Evolutionary conservation across 2,329 filamentous ascomycete species (phyloP).

Genomic region (Daldinia sp.): DNA sequence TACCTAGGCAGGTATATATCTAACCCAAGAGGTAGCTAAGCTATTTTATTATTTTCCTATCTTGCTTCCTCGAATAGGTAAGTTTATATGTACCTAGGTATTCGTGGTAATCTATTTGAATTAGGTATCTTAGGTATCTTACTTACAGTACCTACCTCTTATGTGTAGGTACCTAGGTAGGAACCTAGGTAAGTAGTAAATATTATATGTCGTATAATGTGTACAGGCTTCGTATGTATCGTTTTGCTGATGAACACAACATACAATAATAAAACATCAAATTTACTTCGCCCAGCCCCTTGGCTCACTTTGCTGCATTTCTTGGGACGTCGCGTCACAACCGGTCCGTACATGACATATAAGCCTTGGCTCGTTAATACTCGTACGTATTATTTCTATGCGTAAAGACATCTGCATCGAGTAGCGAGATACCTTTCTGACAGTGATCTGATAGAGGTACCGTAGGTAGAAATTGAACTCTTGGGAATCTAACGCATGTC

Average conservation of each 20-base stretch:
- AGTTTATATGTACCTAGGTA: too few relatives aligned
- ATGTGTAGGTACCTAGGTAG: too few relatives aligned
- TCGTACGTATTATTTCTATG: slow-evolving; percentile 10
- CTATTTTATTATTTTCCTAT: too few relatives aligned
- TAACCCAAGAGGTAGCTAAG: too few relatives aligned
- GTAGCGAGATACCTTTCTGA: slow-evolving; percentile 6
- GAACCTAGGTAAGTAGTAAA: too few relatives aligned
- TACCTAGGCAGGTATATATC: not conserved
- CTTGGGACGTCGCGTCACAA: slow-evolving; percentile 27
- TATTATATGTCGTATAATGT: too few relatives aligned
- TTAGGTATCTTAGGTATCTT: not conserved
- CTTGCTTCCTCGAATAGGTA: too few relatives aligned
- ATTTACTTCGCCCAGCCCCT: not conserved
- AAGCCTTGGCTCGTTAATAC: not conserved
- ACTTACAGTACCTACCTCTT: not conserved
- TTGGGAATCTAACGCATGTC: slow-evolving; percentile 10
- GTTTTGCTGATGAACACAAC: too few relatives aligned
- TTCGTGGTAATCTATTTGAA: too few relatives aligned
- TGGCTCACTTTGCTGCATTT: slow-evolving; percentile 26
- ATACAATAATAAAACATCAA: not conserved
- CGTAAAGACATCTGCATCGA: not conserved
- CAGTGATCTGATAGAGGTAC: not conserved
- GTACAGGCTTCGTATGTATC: too few relatives aligned
- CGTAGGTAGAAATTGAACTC: slow-evolving; percentile 3
- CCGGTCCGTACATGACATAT: slow-evolving; percentile 13